A percentile compares a stretch with the other conserved stretches of the same genome.
Conservation (phyloP, 1,284 basidiomycete genomes). For the Albatrellus sp. region DNA sequence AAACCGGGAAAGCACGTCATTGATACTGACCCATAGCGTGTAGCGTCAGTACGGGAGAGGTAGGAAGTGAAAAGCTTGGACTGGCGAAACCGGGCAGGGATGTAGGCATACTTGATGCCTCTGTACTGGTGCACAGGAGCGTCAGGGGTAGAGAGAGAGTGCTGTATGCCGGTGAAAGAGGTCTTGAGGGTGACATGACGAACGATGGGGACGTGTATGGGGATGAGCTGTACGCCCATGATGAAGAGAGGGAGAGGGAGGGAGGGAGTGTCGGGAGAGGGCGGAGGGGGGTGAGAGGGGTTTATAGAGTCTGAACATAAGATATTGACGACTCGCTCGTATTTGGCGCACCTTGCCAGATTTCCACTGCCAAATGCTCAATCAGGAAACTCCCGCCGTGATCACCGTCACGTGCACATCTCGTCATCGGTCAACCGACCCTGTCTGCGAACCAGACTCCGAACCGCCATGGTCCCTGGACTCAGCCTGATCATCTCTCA, state of each 20-base stretch:
- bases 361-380: background rate
- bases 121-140: conserved; percentile 54
- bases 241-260: background rate
- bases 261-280: background rate
- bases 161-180: conserved; percentile 51
- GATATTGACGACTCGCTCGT: background rate
- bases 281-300: background rate
- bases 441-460: no score
- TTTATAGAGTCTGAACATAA: background rate
- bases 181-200: conserved; percentile 45
- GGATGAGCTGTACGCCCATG: conserved; percentile 8
- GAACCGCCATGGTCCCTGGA: no score
- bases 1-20: background rate
- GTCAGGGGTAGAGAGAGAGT: conserved; percentile 41
- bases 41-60: conserved; percentile 43
- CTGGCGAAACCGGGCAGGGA: conserved; percentile 65
- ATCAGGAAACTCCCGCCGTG: no score
- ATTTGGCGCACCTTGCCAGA: background rate
- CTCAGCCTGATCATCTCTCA: no score
- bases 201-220: conserved; percentile 20
- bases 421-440: no score
- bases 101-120: conserved; percentile 61
- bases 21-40: conserved; percentile 42
- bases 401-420: no score
- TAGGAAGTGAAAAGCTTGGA: conserved; percentile 48